Base-by-base conservation (phyloP, 2,329 filamentous ascomycete genomes). In the Paraphoma chrysanthemicola region DNA sequence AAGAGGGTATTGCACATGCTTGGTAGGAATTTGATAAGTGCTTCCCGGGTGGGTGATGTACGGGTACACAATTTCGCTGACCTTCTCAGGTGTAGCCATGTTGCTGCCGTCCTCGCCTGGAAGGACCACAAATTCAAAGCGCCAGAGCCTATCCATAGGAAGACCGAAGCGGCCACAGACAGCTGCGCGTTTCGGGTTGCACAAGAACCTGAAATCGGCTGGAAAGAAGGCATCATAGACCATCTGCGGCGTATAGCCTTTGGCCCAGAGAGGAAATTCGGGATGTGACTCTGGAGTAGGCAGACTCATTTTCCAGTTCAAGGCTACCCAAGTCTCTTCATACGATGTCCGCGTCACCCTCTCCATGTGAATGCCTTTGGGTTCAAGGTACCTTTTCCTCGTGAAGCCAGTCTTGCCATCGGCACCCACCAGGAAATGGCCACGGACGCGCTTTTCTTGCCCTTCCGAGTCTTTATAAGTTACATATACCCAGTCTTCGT, bases 91-190 rank as follows among this genome's bases (percentile, higher is more conserved):
- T 10, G 10, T 36, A 14, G 33, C 9, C 33, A 36, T 36, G 33
- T 10, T 14, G 33, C 10, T 14, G 10, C 10, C 9, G 14, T 36
- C 33, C 33, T 36, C 33, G 33, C 33, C 33, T 10, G 33, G 33
- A 10, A 10, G 33, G 14, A 36, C 14, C 2, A 36, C 33, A 36
- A 36, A 36, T 14, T 36, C 33, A 6, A 36, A 36, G 2, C 49
- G 28, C 41, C 39, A 44, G 10, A 52, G 29, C 8, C 49, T 12
- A 1, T 52, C 49, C 6, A 11, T 2, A 12, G 39, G 6, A 7
- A 45, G 28, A 2, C 49, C 49, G n/a, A 45, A 52, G 6, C 30
- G 49, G 1, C 49, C 41, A 39, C 23, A 52, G 2, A 52, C 49
- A 4, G 49, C 49, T 1, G 49, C 18, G 5, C 49, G 49, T 6